Conservation (phyloP, 2,329 filamentous ascomycete genomes). For the Colletotrichum zoysiae region DNA sequence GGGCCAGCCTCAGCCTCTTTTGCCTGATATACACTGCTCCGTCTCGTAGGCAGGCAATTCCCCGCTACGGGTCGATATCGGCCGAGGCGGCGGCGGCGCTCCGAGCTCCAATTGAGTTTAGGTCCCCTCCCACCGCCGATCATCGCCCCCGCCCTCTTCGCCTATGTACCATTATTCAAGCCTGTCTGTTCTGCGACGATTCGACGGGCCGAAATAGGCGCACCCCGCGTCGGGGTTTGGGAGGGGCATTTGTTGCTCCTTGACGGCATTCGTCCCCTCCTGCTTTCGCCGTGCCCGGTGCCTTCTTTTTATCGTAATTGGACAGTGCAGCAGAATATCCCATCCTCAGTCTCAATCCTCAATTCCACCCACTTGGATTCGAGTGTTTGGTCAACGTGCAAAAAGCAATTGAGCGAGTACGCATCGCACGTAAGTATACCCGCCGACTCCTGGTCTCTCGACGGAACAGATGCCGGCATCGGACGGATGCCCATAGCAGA, state of each 20-base stretch:
- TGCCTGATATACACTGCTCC: not conserved
- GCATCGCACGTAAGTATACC: not conserved
- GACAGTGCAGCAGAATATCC: not conserved
- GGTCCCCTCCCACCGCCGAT: not conserved
- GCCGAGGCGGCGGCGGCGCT: slow-evolving; percentile 3
- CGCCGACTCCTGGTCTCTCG: not conserved
- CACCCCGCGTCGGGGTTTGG: slow-evolving; percentile 26
- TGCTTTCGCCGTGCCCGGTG: not conserved
- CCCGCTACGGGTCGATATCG: not conserved
- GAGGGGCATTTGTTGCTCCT: slow-evolving; percentile 12
- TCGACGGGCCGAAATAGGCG: slow-evolving; percentile 6
- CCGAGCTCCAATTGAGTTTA: slow-evolving; percentile 21
- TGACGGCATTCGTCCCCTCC: not conserved
- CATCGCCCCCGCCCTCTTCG: not conserved
- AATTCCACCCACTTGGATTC: not conserved
- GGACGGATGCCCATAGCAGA: not conserved
- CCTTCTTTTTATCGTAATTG: not conserved
- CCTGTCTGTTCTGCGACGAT: not conserved
- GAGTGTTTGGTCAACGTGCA: not conserved
- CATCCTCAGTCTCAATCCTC: no score
- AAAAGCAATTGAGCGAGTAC: not conserved
- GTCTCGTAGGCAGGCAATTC: not conserved
- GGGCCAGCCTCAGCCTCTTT: not conserved
- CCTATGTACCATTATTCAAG: slow-evolving; percentile 11
- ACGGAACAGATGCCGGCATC: not conserved